Evolutionary conservation across 805 yeast species (phyloP), one percentile per base, ranked within the genome.

Genomic region (Candida qinlingensis): DNA sequence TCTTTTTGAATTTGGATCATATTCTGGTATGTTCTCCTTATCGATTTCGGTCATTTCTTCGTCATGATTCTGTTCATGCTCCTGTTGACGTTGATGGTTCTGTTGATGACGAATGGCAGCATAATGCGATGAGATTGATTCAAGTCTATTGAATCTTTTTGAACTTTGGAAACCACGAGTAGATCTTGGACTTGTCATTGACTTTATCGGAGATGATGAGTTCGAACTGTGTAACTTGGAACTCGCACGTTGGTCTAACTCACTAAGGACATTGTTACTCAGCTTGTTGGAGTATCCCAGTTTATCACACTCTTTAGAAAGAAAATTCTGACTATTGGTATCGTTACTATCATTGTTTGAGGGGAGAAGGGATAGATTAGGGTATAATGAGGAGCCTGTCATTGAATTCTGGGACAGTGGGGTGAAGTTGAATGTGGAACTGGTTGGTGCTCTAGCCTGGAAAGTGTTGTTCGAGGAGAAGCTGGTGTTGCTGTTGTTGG

Each of bases 161-260:
- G 48, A 61, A 66, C 3, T 52, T 46, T 2, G 54, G 29, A 41
- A 19, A 19, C 19, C 60, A 44, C 52, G 62, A 34, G 58, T 48
- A 27, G 58, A 46, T 41, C 51, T 51, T 48, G 60, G 61, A 44
- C 60, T 56, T n/a, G 51, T 38, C 1, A 45, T 42, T 11, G 54
- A 38, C 34, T 45, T 46, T 37, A 50, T 42, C 47, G 53, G 47
- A 39, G 54, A 39, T 36, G 39, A 19, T 34, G 48, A 41, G 9
- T 25, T 27, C 9, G 43, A 19, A 10, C 19, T 11, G 4, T 19
- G 13, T 27, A 37, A 27, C 41, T 50, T 52, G 39, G 52, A 47
- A 37, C 55, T 61, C 39, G 71, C 69, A 46, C 72, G 55, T 42
- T 58, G 54, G 45, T 68, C 70, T 39, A 68, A 48, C 51, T 68